Conservation (phyloP, 2,329 filamentous ascomycete species). For the Aspergillus candidus region DNA sequence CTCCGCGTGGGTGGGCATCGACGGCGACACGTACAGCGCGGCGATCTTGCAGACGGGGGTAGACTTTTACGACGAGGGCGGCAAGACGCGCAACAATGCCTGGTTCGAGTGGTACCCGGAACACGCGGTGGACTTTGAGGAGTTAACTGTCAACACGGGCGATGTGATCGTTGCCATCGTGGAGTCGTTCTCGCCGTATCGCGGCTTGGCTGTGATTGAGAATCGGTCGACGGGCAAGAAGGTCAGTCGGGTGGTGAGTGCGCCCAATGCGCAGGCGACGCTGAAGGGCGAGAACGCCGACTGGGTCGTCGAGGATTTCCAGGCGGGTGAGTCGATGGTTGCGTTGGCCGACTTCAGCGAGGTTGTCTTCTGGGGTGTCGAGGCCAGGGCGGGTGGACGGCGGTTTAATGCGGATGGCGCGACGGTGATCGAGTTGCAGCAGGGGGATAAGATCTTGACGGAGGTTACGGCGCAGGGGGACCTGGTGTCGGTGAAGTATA, state of each 20-base stretch:
- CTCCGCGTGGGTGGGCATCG: constrained; percentile 57
- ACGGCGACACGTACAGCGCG: constrained; percentile 51
- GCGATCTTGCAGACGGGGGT: constrained; percentile 55
- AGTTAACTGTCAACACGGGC: constrained; percentile 42
- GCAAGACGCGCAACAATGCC: constrained; percentile 43
- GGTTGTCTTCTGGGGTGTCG: constrained; percentile 34
- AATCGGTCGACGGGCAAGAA: constrained; percentile 49
- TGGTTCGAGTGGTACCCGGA: constrained; percentile 61
- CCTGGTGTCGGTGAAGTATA: too few species aligned
- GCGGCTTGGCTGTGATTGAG: constrained; percentile 44
- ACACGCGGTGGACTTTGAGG: constrained; percentile 48
- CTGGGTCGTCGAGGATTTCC: constrained; percentile 58
- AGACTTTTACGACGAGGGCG: constrained; percentile 48
- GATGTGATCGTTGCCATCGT: constrained; percentile 40
- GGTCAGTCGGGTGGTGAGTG: constrained; percentile 48
- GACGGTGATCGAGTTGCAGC: constrained; percentile 45
- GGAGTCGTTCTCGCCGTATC: constrained; percentile 33
- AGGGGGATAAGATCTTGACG: constrained; percentile 34
- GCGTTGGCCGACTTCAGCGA: constrained; percentile 45
- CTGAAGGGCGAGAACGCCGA: constrained; percentile 55
- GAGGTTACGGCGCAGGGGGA: constrained; percentile 21
- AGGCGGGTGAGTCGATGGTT: constrained; percentile 35
- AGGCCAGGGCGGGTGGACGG: constrained; percentile 18
- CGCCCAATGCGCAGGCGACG: constrained; percentile 32
- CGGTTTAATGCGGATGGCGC: constrained; percentile 31